Evolutionary conservation across 495 filamentous ascomycete genomes (phyloP), one percentile per base, ranked within the genome.

Genomic region (Penicillium soppii): DNA sequence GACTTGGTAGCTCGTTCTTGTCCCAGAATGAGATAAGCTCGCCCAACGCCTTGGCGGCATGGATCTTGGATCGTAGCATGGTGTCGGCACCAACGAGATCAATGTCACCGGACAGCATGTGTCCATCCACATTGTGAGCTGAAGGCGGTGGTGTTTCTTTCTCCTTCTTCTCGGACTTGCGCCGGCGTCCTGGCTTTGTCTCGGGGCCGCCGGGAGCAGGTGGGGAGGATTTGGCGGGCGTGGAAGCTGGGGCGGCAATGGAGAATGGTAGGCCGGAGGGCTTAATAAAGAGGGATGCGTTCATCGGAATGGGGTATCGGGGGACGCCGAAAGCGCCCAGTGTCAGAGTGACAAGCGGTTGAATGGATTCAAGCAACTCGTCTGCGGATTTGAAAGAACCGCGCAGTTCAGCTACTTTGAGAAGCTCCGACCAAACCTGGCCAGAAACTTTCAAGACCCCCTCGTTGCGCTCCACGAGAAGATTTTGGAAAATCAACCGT

Each of bases 91-190:
- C 92, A 22, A 97, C 91, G 35, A 98, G 74, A 57, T 98, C 94
- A 45, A 97, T 85, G 62, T 98, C 94, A 36, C 94, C 94, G 59
- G 91, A 88, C 70, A 98, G 90, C 90, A 98, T 97, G 60, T 95
- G 91, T 15, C 90, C 94, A 63, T 98, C 94, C 29, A 98, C 90
- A 65, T 98, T 96, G 67, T 98, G 95, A 4, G 85, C 78, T 12
- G 86, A 84, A 21, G 73, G 70, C 1, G 82, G 63, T 21, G 81
- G 71, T n/a, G 88, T 82, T 54, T 92, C 88, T 40, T 86, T 84
- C 76, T 89, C 88, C 37, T 86, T 84, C 76, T 89, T 92, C 27
- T 91, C 88, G 0, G 86, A 87, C 62, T 90, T 92, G 56, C 89
- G 84, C 26, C 90, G 82, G 47, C 88, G 83, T 70, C 94, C 95